Evolutionary conservation across 2,329 filamentous ascomycete species (phyloP), one percentile per base, ranked within the genome.

Genomic region (Trichophyton benhamiae): DNA sequence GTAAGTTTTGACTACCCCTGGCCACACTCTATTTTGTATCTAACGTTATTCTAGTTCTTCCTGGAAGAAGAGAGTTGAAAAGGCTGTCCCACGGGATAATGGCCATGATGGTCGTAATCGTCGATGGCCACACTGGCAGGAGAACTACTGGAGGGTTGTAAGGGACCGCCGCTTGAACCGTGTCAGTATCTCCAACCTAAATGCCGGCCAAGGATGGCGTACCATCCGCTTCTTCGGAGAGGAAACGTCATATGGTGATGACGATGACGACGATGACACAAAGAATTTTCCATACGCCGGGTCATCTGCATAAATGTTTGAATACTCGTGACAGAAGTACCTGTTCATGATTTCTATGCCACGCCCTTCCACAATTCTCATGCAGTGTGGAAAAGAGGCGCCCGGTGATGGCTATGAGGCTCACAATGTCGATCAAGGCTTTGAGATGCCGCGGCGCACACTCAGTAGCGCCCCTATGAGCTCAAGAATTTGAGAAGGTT

Each of bases 1-100:
- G 87, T 89, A 80, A 80, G 86, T 83, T 49, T 60, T 55, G 22
- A 58, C 22, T 17, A 30, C 1, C 27, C 8, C 15, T 38, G n/a
- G 44, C 13, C n/a, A 20, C 7, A 42, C 5, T 44, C 13, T n/a
- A 30, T 59, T 48, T 22, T 11, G 7, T 46, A 17, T 22, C 41
- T 65, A 38, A 65, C 60, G 48, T 27, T 20, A n/a, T 59, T 38
- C 55, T 36, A 89, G 86, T 96, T 96, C 87, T 97, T 97, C 88
- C 76, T 97, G 75, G 92, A 97, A 75, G 91, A 96, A 71, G 82
- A 85, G 72, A 82, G 78, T 78, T 86, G 79, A 86, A 89, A 83
- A 80, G 82, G 80, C 42, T 58, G 22, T 81, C 73, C 74, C 77
- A 69, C 66, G 68, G 64, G 68, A 74, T 66, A 66, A 74, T 70